These are phyloP conservation scores for Podospora anserina DNA, from an alignment of 495 filamentous ascomycete genomes.

Conservation along the genomic window DNA sequence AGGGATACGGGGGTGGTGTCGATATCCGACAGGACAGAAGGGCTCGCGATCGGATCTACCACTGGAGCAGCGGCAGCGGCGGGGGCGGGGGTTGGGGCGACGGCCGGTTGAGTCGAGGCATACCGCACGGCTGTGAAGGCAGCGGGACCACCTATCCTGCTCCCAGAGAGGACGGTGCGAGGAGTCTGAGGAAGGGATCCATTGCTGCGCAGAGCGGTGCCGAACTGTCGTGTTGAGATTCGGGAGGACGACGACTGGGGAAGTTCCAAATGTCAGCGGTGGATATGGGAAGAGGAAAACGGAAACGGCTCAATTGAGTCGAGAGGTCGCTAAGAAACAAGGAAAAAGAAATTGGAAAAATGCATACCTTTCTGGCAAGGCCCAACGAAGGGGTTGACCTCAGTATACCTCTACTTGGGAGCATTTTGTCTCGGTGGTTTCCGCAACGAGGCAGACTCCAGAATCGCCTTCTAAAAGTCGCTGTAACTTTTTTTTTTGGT, in stretches of 20 bases:
- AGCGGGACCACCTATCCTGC: constrained; percentile 25
- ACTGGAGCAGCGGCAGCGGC: constrained; percentile 7
- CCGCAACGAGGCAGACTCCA: background rate
- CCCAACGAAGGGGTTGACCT: constrained; percentile 41
- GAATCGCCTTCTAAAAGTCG: background rate
- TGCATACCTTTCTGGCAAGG: constrained; percentile 35
- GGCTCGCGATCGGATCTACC: constrained; percentile 1
- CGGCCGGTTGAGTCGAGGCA: constrained; percentile 33
- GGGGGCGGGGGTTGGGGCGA: constrained; percentile 11
- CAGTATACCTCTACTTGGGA: constrained; percentile 52
- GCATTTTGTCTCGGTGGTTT: constrained; percentile 38
- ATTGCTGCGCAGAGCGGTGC: constrained; percentile 30
- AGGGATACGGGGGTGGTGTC: constrained; percentile 30
- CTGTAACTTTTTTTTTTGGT: constrained; percentile 1
- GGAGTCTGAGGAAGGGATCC: background rate
- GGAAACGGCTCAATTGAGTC: background rate
- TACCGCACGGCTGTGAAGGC: constrained; percentile 24
- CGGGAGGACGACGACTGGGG: constrained; percentile 16
- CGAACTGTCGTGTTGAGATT: constrained; percentile 27
- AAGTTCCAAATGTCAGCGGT: constrained; percentile 1
- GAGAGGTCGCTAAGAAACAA: background rate
- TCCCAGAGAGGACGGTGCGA: constrained; percentile 2
- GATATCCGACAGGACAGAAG: constrained; percentile 17
- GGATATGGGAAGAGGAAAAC: constrained; percentile 1
- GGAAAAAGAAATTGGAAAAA: background rate